Base-by-base conservation (phyloP, 2,329 filamentous ascomycete species). In the Fusarium tjaetaba region DNA sequence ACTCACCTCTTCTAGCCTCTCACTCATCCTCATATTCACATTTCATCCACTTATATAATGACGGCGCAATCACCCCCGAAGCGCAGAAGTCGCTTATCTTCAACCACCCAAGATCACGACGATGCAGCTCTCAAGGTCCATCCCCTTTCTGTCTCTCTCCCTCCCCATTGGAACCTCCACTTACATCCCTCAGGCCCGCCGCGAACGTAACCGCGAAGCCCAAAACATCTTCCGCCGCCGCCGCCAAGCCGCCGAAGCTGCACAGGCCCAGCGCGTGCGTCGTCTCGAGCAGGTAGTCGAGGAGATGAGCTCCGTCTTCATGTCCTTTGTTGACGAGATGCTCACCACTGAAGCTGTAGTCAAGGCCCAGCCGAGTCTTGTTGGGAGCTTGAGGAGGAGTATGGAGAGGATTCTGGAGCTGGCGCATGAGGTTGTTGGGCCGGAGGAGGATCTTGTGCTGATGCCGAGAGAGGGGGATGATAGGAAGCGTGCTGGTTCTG, bases 291-390 rank as follows among this genome's bases (percentile, higher is more conserved):
- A 77, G 15, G 71, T 79, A 0, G 70, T 79, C 10, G 78, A 79
- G 57, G 78, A 79, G 59, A 79, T 79, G 78, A 78, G 78, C 66
- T 75, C 73, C 32, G 59, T 79, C 39, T 78, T 79, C 56, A 76
- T 78, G 70, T 65, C 65, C 2, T 78, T 79, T 15, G 77, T 78
- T 7, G 77, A 79, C 57, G 78, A 79, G 58, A 69, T 79, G 64
- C 76, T 79, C 43, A 74, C 68, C n/a, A 75, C 70, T 9, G 74
- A 77, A n/a, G 74, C 65, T 7, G 61, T 77, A 22, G 68, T 78
- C 16, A 74, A 15, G 39, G 46, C 67, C 14, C 72, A 79, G 46
- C 73, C 75, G 0, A 61, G 34, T 8, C 64, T 79, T 0, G 74
- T 78, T 4, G 61, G 68, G 1, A 75, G 72, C 28, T n/a, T 79